These are phyloP conservation scores for Spinacia oleracea DNA, from an alignment of 179 eudicot genomes.

Conservation along the genomic window DNA sequence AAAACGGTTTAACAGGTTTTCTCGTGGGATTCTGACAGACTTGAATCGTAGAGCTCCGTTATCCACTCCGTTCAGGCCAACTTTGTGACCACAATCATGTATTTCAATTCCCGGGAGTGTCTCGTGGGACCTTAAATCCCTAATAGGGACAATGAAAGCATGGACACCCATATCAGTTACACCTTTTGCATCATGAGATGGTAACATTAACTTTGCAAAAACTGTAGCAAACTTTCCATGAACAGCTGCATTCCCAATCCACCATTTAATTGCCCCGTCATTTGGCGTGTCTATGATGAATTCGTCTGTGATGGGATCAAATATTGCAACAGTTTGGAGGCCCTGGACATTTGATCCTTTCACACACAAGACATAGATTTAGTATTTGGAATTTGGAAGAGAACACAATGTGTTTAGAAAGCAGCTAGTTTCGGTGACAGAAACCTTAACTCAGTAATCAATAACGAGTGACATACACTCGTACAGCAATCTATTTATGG, in stretches of 20 bases:
- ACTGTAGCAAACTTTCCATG: slow-evolving; percentile 94
- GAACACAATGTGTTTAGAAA: neutral
- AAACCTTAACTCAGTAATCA: neutral
- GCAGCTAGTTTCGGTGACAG: no score
- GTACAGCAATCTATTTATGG: neutral
- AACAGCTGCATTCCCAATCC: slow-evolving; percentile 97
- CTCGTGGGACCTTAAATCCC: slow-evolving; percentile 76
- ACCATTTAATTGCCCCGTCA: slow-evolving; percentile 97
- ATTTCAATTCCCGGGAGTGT: slow-evolving; percentile 87
- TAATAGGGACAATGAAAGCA: slow-evolving; percentile 88
- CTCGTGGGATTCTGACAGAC: slow-evolving; percentile 91
- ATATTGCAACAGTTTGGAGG: slow-evolving; percentile 77
- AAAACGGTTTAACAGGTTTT: slow-evolving; percentile 84
- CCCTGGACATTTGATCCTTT: slow-evolving; percentile 97
- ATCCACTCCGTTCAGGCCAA: slow-evolving; percentile 94
- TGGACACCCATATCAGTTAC: slow-evolving; percentile 94
- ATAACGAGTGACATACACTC: neutral
- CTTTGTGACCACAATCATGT: slow-evolving; percentile 93
- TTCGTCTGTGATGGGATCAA: slow-evolving; percentile 77
- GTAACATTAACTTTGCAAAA: slow-evolving; percentile 79
- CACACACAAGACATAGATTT: slow-evolving; percentile 17
- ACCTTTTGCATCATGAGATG: slow-evolving; percentile 66
- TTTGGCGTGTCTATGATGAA: slow-evolving; percentile 81
- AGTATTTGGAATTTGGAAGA: neutral
- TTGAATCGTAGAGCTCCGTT: slow-evolving; percentile 85